A percentile compares a stretch with the other conserved stretches of the same genome.
Evolutionary conservation across 1,284 basidiomycete genomes (phyloP).

Genomic region (Apiotrichum mycotoxinovorans): DNA sequence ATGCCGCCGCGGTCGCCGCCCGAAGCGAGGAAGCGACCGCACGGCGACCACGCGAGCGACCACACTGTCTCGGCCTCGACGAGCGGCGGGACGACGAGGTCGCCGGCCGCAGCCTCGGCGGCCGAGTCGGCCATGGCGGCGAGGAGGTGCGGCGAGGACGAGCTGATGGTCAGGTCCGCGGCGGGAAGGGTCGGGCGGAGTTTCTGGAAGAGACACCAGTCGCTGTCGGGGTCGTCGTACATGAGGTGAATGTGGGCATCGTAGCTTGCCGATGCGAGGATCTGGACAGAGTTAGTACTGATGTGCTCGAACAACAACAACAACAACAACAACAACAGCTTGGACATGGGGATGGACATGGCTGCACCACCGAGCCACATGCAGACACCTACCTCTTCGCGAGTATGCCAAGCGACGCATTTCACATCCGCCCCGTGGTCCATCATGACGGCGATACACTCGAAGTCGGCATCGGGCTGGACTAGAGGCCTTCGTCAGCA

Average conservation of each 20-base stretch:
- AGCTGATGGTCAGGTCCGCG: slow-evolving; percentile 22
- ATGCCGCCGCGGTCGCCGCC: slow-evolving; percentile 51
- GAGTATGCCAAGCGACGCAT: slow-evolving; percentile 89
- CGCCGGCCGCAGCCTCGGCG: slow-evolving; percentile 29
- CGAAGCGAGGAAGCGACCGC: slow-evolving; percentile 72
- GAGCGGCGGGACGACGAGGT: slow-evolving; percentile 41
- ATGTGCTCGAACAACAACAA: too few relatives aligned
- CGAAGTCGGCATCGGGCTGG: slow-evolving; percentile 88
- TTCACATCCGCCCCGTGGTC: slow-evolving; percentile 98
- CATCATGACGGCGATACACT: slow-evolving; percentile 93
- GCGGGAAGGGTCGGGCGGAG: slow-evolving; percentile 69
- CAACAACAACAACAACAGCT: too few relatives aligned
- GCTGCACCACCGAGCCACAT: neutral
- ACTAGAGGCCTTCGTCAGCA: slow-evolving; percentile 56
- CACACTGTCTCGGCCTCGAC: slow-evolving; percentile 70
- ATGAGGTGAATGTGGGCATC: slow-evolving; percentile 96
- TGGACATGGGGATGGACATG: too few relatives aligned
- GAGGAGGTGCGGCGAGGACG: slow-evolving; percentile 1
- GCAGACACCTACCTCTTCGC: slow-evolving; percentile 68
- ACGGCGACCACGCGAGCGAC: slow-evolving; percentile 74
- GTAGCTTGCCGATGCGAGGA: slow-evolving; percentile 94
- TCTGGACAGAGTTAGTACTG: slow-evolving; percentile 57
- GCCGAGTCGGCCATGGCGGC: slow-evolving; percentile 14
- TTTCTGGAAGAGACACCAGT: slow-evolving; percentile 87
- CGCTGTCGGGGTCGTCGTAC: slow-evolving; percentile 87